Evolutionary conservation across 2,329 filamentous ascomycete species (phyloP).

Genomic region (Epichloe sylvatica): DNA sequence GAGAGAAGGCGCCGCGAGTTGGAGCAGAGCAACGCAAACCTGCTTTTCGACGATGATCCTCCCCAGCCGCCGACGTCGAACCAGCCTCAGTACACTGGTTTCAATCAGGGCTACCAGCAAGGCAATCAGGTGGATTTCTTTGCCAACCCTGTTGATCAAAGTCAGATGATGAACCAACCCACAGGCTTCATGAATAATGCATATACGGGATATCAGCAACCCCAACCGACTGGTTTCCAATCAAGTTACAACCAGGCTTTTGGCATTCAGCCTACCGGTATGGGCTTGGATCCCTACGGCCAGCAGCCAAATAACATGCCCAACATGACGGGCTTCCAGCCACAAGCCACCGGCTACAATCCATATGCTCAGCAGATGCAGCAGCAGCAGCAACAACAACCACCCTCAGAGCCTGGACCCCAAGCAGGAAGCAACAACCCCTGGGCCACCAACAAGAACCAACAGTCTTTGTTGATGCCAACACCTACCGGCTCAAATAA

Average conservation of each 20-base stretch:
- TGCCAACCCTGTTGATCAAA: slow-evolving; percentile 76
- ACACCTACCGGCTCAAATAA: slow-evolving; percentile 95
- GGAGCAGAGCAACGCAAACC: slow-evolving; percentile 70
- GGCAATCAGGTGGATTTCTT: slow-evolving; percentile 94
- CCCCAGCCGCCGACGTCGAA: slow-evolving; percentile 26
- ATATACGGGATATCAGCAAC: slow-evolving; percentile 38
- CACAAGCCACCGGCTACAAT: slow-evolving; percentile 40
- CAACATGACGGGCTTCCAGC: slow-evolving; percentile 30
- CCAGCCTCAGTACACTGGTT: slow-evolving; percentile 70
- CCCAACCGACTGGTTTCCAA: slow-evolving; percentile 35
- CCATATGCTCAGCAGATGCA: slow-evolving; percentile 34
- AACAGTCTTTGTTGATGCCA: slow-evolving; percentile 53
- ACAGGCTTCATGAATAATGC: slow-evolving; percentile 54
- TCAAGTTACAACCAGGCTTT: slow-evolving; percentile 56
- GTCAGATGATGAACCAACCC: slow-evolving; percentile 60
- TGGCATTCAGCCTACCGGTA: slow-evolving; percentile 44
- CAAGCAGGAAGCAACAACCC: slow-evolving; percentile 87
- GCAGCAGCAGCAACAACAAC: slow-evolving; percentile 16
- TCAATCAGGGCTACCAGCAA: slow-evolving; percentile 96
- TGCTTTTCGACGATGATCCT: slow-evolving; percentile 76
- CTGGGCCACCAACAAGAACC: slow-evolving; percentile 56
- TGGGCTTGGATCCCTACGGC: slow-evolving; percentile 57
- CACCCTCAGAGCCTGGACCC: slow-evolving; percentile 41
- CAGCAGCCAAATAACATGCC: slow-evolving; percentile 22
- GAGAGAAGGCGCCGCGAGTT: slow-evolving; percentile 75